A percentile compares a stretch with the other conserved stretches of the same genome.
phyloP scores from a whole-genome alignment of 2,329 filamentous ascomycete genomes.

The Coniochaeta pulveracea region DNA sequence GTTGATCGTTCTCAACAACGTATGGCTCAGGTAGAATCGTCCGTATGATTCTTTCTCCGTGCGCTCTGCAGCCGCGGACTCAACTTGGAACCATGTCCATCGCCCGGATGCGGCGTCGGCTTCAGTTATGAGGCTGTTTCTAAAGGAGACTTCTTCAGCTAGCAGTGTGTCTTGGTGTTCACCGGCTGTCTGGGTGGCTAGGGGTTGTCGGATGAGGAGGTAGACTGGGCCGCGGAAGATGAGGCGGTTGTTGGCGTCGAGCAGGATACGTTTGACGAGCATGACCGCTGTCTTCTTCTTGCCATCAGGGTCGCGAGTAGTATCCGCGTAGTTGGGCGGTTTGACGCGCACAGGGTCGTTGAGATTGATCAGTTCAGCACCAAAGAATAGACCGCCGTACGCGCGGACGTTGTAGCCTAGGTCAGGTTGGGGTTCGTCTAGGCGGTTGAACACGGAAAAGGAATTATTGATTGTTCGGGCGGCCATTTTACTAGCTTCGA shows the following conservation, averaged over 20 bases:
- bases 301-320: slow-evolving; percentile 5
- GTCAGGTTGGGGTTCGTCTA: slow-evolving; percentile 10
- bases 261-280: slow-evolving; percentile 17
- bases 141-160: slow-evolving; percentile 14
- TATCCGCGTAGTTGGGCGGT: slow-evolving; percentile 3
- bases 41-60: slow-evolving; percentile 35
- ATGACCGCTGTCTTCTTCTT: slow-evolving; percentile 13
- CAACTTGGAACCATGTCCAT: slow-evolving; percentile 21
- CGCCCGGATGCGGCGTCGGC: slow-evolving; percentile 14
- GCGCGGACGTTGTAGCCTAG: slow-evolving; percentile 7
- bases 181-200: slow-evolving; percentile 5
- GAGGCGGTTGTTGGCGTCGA: slow-evolving; percentile 6
- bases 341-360: slow-evolving; percentile 22
- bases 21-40: slow-evolving; percentile 46
- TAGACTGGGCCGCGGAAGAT: slow-evolving; percentile 18
- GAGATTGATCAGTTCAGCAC: slow-evolving; percentile 22
- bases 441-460: slow-evolving; percentile 20
- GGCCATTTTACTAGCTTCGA: slow-evolving; percentile 25
- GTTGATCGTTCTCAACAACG: slow-evolving; percentile 38
- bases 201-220: slow-evolving; percentile 10
- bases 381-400: slow-evolving; percentile 22
- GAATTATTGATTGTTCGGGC: slow-evolving; percentile 22
- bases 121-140: slow-evolving; percentile 6
- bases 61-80: slow-evolving; percentile 15
- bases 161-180: slow-evolving; percentile 12